Percentiles rank a stretch among this genome's conserved stretches.
Conservation (phyloP, 192 early-diverging fungal genomes). For the Nowakowskiella sp. region DNA sequence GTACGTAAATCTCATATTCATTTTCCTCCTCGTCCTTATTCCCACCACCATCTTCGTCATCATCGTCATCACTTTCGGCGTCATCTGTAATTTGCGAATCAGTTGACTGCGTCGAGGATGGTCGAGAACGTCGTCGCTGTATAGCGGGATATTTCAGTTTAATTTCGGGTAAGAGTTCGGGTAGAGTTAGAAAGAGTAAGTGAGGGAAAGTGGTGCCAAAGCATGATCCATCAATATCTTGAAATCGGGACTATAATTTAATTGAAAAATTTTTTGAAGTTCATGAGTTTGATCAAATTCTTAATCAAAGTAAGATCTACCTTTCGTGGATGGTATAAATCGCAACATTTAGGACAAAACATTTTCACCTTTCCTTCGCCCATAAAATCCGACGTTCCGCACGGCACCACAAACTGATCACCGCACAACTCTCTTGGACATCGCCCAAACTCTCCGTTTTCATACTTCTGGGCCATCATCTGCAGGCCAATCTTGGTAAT, state of each 20-base stretch:
- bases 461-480: slow-evolving; percentile 57
- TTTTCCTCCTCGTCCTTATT: slow-evolving; percentile 1
- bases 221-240: slow-evolving; percentile 63
- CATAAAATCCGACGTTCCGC: slow-evolving; percentile 34
- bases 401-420: slow-evolving; percentile 36
- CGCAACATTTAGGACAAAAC: slow-evolving; percentile 47
- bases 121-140: not conserved
- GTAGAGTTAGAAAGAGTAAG: slow-evolving; percentile 82
- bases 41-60: slow-evolving; percentile 23
- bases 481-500: slow-evolving; percentile 78
- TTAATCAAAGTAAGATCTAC: slow-evolving; percentile 11
- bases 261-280: not conserved
- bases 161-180: slow-evolving; percentile 68
- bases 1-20: slow-evolving; percentile 58
- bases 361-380: slow-evolving; percentile 43
- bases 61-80: slow-evolving; percentile 8
- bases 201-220: slow-evolving; percentile 96
- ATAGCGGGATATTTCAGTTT: slow-evolving; percentile 12
- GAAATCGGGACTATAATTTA: slow-evolving; percentile 8
- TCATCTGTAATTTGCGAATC: slow-evolving; percentile 4
- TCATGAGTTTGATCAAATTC: slow-evolving; percentile 50
- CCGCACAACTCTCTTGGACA: slow-evolving; percentile 48
- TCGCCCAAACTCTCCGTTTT: slow-evolving; percentile 36
- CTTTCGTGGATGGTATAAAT: slow-evolving; percentile 44
- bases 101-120: not conserved